Percentiles rank a stretch among this genome's conserved stretches.
phyloP scores from a whole-genome alignment of 805 yeast species.

The Jamesozyma gamospora region DNA sequence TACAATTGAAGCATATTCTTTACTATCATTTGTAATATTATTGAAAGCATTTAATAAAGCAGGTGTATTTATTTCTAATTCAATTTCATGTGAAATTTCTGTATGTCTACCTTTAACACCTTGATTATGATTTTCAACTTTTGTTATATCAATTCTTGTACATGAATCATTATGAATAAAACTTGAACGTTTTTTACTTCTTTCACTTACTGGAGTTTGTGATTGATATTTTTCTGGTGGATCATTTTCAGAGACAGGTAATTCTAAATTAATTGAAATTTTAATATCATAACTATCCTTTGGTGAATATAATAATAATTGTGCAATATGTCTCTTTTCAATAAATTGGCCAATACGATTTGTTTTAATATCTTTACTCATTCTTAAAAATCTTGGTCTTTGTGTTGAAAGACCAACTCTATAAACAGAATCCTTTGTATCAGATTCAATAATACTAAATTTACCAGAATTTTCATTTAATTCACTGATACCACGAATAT shows the following conservation, averaged over 20 bases:
- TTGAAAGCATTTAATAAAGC: constrained; percentile 34
- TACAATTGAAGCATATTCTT: constrained; percentile 48
- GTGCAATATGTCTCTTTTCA: constrained; percentile 64
- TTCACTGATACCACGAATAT: constrained; percentile 45
- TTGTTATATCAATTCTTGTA: constrained; percentile 64
- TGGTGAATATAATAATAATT: constrained; percentile 63
- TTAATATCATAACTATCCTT: constrained; percentile 69
- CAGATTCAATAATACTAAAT: constrained; percentile 52
- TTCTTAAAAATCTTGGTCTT: constrained; percentile 52
- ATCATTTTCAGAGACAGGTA: constrained; percentile 49
- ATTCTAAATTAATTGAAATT: constrained; percentile 65
- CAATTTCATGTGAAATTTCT: constrained; percentile 35
- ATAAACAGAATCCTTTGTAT: constrained; percentile 53
- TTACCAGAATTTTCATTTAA: constrained; percentile 40
- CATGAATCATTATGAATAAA: constrained; percentile 66
- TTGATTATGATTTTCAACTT: constrained; percentile 33
- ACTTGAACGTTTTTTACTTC: constrained; percentile 66
- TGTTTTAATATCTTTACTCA: constrained; percentile 58
- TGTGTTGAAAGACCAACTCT: constrained; percentile 55
- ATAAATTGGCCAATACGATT: constrained; percentile 60
- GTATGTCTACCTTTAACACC: constrained; percentile 18
- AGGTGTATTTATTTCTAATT: constrained; percentile 41
- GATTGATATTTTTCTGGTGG: constrained; percentile 45
- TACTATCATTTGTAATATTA: constrained; percentile 36
- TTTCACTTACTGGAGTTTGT: constrained; percentile 43